A percentile compares a stretch with the other conserved stretches of the same genome.
phyloP scores from a whole-genome alignment of 441 rosid genomes.

The Populus hybrid region DNA sequence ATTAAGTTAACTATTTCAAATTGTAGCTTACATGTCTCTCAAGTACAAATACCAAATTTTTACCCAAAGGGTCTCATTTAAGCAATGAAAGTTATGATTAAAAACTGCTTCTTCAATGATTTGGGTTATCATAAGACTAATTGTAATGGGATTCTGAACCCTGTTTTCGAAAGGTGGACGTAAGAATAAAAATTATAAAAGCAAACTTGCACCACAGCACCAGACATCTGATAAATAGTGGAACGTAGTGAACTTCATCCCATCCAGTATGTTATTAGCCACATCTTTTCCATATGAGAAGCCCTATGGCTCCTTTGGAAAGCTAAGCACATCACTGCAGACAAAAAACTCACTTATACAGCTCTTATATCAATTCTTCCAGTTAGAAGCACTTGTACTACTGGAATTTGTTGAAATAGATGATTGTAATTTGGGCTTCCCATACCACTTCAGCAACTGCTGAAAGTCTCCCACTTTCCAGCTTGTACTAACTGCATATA shows the following conservation, averaged over 20 bases:
- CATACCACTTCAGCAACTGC: background rate
- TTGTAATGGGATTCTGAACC: background rate
- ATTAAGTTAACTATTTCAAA: background rate
- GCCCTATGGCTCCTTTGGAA: background rate
- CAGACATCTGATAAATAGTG: background rate
- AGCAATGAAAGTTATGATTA: background rate
- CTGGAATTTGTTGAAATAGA: background rate
- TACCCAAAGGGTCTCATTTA: background rate
- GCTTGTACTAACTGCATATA: background rate
- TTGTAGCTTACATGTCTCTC: slow-evolving; percentile 5
- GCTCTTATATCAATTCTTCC: background rate
- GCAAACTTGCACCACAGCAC: background rate
- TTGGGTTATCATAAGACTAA: background rate
- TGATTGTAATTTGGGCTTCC: background rate
- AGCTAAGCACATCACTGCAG: background rate
- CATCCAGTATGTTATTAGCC: background rate
- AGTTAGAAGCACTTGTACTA: background rate
- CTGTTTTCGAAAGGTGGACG: background rate
- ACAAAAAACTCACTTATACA: background rate
- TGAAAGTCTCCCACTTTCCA: background rate
- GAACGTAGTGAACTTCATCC: background rate
- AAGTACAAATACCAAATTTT: slow-evolving; percentile 6
- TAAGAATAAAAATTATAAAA: background rate
- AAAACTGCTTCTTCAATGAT: background rate
- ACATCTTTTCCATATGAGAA: background rate